phyloP scores from a whole-genome alignment of 345 rosid genomes.

The Acer campestre region DNA sequence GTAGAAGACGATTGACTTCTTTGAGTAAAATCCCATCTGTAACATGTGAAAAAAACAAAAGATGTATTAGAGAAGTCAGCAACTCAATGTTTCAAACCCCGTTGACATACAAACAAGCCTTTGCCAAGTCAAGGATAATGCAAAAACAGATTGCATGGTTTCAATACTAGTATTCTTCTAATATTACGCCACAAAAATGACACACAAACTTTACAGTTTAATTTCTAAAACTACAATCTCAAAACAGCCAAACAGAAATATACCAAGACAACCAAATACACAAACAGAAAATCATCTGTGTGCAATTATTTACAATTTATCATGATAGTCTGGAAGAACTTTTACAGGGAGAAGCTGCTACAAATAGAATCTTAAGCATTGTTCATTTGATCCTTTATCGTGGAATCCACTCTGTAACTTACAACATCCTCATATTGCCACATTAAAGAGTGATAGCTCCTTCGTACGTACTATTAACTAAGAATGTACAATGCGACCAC shows the following conservation, averaged over 20 bases:
- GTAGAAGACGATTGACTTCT: slow-evolving; percentile 81
- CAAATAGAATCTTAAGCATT: neutral
- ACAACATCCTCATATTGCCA: neutral
- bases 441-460: neutral
- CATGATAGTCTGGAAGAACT: neutral
- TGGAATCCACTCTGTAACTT: neutral
- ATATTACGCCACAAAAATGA: neutral
- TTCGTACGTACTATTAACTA: neutral
- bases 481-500: neutral
- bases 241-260: neutral
- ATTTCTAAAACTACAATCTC: neutral
- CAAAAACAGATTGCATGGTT: neutral
- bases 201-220: neutral
- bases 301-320: neutral
- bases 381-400: slow-evolving; percentile 1
- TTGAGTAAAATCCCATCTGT: slow-evolving; percentile 91
- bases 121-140: neutral
- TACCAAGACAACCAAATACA: neutral
- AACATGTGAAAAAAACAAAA: neutral
- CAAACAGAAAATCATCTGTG: neutral
- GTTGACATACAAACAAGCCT: neutral
- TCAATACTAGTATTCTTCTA: neutral
- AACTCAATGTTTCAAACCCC: slow-evolving; percentile 8
- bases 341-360: neutral
- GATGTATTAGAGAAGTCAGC: slow-evolving; percentile 4